Conservation (phyloP, 2,329 filamentous ascomycete species). For the Fusarium pininemorale region DNA sequence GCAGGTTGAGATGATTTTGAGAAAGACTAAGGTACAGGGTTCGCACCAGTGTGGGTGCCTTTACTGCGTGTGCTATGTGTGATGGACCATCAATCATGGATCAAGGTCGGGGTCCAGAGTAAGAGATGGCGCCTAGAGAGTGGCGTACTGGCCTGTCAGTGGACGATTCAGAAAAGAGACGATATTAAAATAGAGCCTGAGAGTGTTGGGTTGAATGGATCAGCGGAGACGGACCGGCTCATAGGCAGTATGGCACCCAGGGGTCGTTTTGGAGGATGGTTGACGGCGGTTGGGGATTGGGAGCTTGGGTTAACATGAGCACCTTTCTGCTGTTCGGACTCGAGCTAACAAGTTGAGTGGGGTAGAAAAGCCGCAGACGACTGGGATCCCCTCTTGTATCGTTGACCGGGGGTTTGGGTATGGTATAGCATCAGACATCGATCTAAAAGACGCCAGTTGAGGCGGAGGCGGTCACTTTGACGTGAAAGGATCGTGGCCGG, state of each 20-base stretch:
- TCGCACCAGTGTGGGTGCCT: slow-evolving; percentile 32
- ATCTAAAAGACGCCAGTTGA: slow-evolving; percentile 23
- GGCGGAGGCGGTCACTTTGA: slow-evolving; percentile 33
- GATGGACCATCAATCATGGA: slow-evolving; percentile 42
- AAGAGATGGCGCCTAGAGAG: slow-evolving; percentile 56
- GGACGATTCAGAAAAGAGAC: slow-evolving; percentile 49
- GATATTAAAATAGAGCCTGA: slow-evolving; percentile 57
- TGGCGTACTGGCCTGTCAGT: slow-evolving; percentile 53
- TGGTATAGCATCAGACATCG: slow-evolving; percentile 13
- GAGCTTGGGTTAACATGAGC: slow-evolving; percentile 30
- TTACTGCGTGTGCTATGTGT: slow-evolving; percentile 41
- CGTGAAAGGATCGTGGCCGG: slow-evolving; percentile 31
- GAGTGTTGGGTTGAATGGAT: slow-evolving; percentile 44
- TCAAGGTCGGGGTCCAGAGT: slow-evolving; percentile 50
- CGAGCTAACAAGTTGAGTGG: slow-evolving; percentile 30
- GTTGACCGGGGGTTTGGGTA: slow-evolving; percentile 12
- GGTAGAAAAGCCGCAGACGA: slow-evolving; percentile 36
- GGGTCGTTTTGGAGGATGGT: slow-evolving; percentile 35
- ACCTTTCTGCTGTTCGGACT: slow-evolving; percentile 26
- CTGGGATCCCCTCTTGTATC: slow-evolving; percentile 32
- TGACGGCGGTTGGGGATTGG: slow-evolving; percentile 39
- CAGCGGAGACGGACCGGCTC: slow-evolving; percentile 43
- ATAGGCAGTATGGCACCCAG: slow-evolving; percentile 36
- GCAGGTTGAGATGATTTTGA: slow-evolving; percentile 44
- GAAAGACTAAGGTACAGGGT: slow-evolving; percentile 35